phyloP scores from a whole-genome alignment of 805 yeast genomes.

The Saccharomyces cerevisiae region DNA sequence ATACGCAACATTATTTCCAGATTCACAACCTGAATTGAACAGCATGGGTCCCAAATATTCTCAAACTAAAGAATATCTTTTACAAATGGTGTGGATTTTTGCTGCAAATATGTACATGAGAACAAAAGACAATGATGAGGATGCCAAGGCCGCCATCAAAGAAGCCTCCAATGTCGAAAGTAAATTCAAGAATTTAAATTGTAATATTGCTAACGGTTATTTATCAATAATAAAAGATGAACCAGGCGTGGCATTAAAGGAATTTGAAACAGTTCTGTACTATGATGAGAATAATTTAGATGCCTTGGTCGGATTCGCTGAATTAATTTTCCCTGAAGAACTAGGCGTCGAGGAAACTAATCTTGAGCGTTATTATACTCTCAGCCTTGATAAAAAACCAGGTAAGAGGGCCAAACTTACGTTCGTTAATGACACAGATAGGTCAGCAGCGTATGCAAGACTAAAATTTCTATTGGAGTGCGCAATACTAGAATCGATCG shows the following conservation, averaged over 20 bases:
- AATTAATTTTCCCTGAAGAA: slow-evolving; percentile 40
- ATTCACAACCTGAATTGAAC: slow-evolving; percentile 1
- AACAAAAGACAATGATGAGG: slow-evolving; percentile 38
- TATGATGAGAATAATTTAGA: slow-evolving; percentile 39
- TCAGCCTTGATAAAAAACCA: background rate
- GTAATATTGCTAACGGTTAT: slow-evolving; percentile 21
- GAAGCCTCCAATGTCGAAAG: slow-evolving; percentile 59
- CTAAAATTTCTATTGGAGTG: slow-evolving; percentile 36
- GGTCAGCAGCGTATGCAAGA: slow-evolving; percentile 52
- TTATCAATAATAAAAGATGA: slow-evolving; percentile 33
- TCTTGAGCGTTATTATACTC: background rate
- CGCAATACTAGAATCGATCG: slow-evolving; percentile 29
- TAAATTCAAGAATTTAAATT: slow-evolving; percentile 30
- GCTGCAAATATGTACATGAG: slow-evolving; percentile 56
- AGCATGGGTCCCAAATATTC: slow-evolving; percentile 11
- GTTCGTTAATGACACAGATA: slow-evolving; percentile 50
- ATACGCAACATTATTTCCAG: slow-evolving; percentile 41
- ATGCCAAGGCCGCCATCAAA: slow-evolving; percentile 60
- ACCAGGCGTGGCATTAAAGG: slow-evolving; percentile 44
- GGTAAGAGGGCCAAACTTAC: slow-evolving; percentile 4
- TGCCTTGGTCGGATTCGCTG: slow-evolving; percentile 49
- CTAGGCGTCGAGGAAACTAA: background rate
- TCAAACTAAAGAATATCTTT: slow-evolving; percentile 31
- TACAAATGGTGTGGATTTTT: slow-evolving; percentile 70
- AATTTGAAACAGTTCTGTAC: slow-evolving; percentile 57